Percentiles rank a stretch among this genome's conserved stretches.
phyloP scores from a whole-genome alignment of 2,329 filamentous ascomycete genomes.

The Tolypocladium inflatum region DNA sequence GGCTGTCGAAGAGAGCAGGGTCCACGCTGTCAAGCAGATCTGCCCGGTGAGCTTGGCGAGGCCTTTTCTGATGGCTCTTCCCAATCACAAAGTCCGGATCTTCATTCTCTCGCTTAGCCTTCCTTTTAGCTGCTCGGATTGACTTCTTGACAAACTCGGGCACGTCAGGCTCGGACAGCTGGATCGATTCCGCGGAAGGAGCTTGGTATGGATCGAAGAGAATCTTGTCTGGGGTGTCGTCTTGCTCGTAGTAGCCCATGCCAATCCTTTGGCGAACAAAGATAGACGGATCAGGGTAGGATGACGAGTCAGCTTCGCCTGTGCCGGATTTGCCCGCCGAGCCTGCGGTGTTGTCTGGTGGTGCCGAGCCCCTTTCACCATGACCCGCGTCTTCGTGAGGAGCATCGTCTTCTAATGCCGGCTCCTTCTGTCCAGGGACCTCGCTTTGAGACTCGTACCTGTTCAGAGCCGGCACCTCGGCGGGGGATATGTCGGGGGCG shows the following conservation, averaged over 20 bases:
- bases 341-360: slow-evolving; percentile 1
- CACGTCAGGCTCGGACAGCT: slow-evolving; percentile 33
- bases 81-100: slow-evolving; percentile 42
- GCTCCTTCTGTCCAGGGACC: slow-evolving; percentile 14
- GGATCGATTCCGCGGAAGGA: slow-evolving; percentile 35
- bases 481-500: background rate
- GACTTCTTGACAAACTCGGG: slow-evolving; percentile 47
- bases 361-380: slow-evolving; percentile 4
- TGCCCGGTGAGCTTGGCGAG: slow-evolving; percentile 15
- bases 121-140: slow-evolving; percentile 42
- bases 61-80: slow-evolving; percentile 33
- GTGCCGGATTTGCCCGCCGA: slow-evolving; percentile 12
- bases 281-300: slow-evolving; percentile 41
- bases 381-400: slow-evolving; percentile 3
- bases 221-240: slow-evolving; percentile 47
- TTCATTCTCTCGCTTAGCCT: slow-evolving; percentile 41
- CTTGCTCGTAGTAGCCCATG: slow-evolving; percentile 52
- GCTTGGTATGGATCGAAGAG: slow-evolving; percentile 50
- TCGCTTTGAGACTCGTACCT: slow-evolving; percentile 23
- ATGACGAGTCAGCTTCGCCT: slow-evolving; percentile 19
- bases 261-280: slow-evolving; percentile 41
- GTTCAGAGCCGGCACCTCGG: slow-evolving; percentile 2
- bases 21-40: slow-evolving; percentile 35
- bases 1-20: slow-evolving; percentile 37
- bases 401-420: slow-evolving; percentile 1